Conservation (phyloP, 768 basidiomycete species). For the Thelephora ganbajun region DNA sequence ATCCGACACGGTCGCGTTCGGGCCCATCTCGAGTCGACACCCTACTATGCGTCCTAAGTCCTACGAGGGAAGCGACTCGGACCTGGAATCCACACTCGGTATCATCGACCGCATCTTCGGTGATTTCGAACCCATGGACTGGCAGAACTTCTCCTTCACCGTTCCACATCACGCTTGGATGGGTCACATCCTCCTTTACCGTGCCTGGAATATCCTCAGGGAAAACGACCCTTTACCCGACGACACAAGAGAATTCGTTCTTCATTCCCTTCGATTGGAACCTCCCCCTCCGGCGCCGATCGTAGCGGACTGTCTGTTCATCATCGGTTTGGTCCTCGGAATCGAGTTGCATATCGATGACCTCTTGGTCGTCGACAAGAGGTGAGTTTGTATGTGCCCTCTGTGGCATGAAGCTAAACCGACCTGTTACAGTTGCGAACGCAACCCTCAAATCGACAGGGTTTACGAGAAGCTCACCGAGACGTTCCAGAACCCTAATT, state of each 20-base stretch:
- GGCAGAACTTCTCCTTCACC: background rate
- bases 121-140: background rate
- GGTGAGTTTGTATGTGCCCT: background rate
- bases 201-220: background rate
- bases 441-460: too few relatives aligned
- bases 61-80: background rate
- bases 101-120: background rate
- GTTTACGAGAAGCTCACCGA: too few relatives aligned
- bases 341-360: background rate
- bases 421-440: too few relatives aligned
- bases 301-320: background rate
- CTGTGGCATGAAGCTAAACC: too few relatives aligned
- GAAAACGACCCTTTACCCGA: too few relatives aligned
- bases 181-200: background rate
- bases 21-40: background rate
- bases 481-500: too few relatives aligned
- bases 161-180: background rate
- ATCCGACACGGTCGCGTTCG: background rate
- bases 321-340: background rate
- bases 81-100: background rate
- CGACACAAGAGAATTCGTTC: too few relatives aligned
- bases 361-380: background rate
- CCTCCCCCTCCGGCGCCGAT: background rate
- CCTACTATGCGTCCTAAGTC: background rate
- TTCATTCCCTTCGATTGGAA: too few relatives aligned